Percentiles rank a stretch among this genome's conserved stretches.
phyloP scores from a whole-genome alignment of 1,284 basidiomycete species.

The Bondarzewia mesenterica region DNA sequence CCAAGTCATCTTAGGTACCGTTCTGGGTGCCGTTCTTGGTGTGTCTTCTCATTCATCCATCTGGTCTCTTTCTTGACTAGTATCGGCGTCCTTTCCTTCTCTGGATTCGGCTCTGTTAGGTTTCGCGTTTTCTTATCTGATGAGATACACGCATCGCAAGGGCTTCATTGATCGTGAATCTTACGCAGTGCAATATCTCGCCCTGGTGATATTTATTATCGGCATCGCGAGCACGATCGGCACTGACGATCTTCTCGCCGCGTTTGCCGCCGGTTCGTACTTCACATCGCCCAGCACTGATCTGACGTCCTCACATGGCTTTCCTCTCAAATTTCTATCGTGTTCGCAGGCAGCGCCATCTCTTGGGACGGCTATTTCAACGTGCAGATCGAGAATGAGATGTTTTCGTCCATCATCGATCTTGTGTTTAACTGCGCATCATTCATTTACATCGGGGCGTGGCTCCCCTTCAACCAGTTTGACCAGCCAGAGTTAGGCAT shows the following conservation, averaged over 20 bases:
- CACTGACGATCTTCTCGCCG: constrained; percentile 81
- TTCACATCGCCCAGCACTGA: background rate
- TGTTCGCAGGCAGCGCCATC: constrained; percentile 64
- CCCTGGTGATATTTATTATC: constrained; percentile 72
- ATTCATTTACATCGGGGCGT: constrained; percentile 89
- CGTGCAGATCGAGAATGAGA: constrained; percentile 73
- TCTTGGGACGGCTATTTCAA: constrained; percentile 95
- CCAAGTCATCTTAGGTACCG: constrained; percentile 2
- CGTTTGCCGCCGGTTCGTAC: constrained; percentile 78
- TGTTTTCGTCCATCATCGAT: constrained; percentile 88
- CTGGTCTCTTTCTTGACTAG: background rate
- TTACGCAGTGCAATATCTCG: constrained; percentile 85
- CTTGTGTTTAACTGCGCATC: constrained; percentile 77
- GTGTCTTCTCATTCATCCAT: background rate
- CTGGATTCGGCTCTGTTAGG: background rate
- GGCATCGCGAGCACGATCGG: constrained; percentile 74
- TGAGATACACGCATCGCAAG: constrained; percentile 73
- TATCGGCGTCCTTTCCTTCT: background rate
- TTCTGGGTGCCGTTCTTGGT: constrained; percentile 1
- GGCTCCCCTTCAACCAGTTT: constrained; percentile 75
- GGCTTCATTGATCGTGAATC: constrained; percentile 87
- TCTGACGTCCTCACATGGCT: background rate
- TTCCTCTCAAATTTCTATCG: background rate
- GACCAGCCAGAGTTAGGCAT: constrained; percentile 57
- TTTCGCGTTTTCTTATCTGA: constrained; percentile 59